Percentiles rank a stretch among this genome's conserved stretches.
These are phyloP conservation scores for Rhodotorula sphaerocarpa DNA, from an alignment of 768 basidiomycete genomes.

Conservation along the genomic window DNA sequence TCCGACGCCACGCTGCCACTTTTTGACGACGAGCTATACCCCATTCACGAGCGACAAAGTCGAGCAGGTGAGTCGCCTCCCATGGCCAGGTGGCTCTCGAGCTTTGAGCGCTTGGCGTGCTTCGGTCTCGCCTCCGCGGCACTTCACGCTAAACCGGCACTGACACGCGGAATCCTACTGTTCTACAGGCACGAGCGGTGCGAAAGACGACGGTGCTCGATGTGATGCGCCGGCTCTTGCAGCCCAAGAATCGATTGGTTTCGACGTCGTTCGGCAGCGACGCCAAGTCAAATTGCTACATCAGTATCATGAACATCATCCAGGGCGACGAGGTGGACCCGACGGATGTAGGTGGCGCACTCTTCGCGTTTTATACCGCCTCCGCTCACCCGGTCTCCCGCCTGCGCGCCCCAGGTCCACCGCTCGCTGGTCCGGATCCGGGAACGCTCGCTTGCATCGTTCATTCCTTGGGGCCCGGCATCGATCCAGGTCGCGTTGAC, in stretches of 20 bases:
- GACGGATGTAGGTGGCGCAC: constrained; percentile 83
- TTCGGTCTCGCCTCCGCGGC: not conserved
- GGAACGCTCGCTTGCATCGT: constrained; percentile 90
- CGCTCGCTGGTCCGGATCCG: constrained; percentile 94
- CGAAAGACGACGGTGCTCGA: constrained; percentile 94
- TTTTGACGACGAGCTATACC: constrained; percentile 97
- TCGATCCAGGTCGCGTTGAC: constrained; percentile 96
- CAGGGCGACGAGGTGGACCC: constrained; percentile 92
- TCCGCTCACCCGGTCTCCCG: not conserved
- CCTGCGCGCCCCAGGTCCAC: constrained; percentile 59
- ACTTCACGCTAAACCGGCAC: too few species aligned
- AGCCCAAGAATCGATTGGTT: constrained; percentile 98
- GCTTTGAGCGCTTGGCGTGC: not conserved
- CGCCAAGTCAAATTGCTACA: constrained; percentile 63
- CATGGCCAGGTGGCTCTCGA: not conserved
- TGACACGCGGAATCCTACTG: too few species aligned
- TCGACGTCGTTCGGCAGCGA: constrained; percentile 84
- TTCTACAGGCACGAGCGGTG: constrained; percentile 74
- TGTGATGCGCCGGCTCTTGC: constrained; percentile 93
- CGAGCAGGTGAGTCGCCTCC: constrained; percentile 60
- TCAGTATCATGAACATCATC: constrained; percentile 95
- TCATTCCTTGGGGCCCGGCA: constrained; percentile 98
- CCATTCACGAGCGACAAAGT: constrained; percentile 96
- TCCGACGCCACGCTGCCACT: constrained; percentile 93
- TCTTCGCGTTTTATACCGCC: constrained; percentile 1